Base-by-base conservation (phyloP, 176 grass and related monocot species). In the Paspalum vaginatum region DNA sequence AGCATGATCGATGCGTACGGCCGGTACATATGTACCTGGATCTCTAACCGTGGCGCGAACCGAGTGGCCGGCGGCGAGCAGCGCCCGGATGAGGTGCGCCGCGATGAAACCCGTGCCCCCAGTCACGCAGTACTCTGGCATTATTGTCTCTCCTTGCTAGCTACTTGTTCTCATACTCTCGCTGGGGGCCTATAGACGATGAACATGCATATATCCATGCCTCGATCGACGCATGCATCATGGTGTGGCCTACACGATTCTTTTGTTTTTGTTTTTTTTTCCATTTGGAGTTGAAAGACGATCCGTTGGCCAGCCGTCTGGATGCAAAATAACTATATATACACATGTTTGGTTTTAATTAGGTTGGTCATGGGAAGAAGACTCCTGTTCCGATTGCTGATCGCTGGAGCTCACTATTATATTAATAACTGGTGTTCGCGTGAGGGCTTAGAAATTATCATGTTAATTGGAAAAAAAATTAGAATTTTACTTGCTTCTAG, bases 81-180 rank as follows among this genome's bases (percentile, higher is more conserved):
- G 91, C 64, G 77, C 80, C 3, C 79, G 83, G 50, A 93, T 85
- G 48, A 97, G 81, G 53, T 93, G 62, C 62, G 91, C 61, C 54
- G 94, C 94, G 48, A 97, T 91, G 91, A 97, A 93, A 2, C 94
- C 94, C 22, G 84, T 85, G 1, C 91, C 91, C 37, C 94, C 94
- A 14, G 94, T 97, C 25, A 97, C 91, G 27, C 94, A 93, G 60
- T 97, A 93, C 81, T 83, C 81, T 10, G 84, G 82, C 94, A 93
- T 93, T 56, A 60, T 32, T 79, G 37, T 54, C 24, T 54, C 8
- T 11, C 20, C 3, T 56, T 56, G 20, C 21, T 20, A 3, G 8
- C 18, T 7, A 56, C 0, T n/a, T 56, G 53, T 56, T 21, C 8
- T 53, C 15, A 7, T 20, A 55, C 53, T 20, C 53, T 55, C 7